These are phyloP conservation scores for Hypoxylon crocopeplum DNA, from an alignment of 495 filamentous ascomycete species.

Conservation along the genomic window DNA sequence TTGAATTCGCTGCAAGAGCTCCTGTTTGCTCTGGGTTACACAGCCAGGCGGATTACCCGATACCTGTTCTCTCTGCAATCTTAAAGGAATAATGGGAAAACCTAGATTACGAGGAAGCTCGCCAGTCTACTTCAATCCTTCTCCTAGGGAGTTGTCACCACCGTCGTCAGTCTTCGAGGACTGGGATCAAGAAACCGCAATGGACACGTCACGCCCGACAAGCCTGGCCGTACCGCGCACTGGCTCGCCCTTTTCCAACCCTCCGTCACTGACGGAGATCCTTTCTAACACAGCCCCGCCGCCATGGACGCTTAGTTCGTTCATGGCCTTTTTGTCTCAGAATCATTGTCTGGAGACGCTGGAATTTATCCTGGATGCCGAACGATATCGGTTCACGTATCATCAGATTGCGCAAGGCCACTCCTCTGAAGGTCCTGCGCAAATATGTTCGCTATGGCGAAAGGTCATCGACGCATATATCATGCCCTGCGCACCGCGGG, in stretches of 20 bases:
- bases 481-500: constrained; percentile 76
- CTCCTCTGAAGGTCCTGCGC: constrained; percentile 63
- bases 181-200: constrained; percentile 52
- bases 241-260: constrained; percentile 60
- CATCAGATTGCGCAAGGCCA: constrained; percentile 33
- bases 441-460: constrained; percentile 75
- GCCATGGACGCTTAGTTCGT: constrained; percentile 91
- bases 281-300: constrained; percentile 84
- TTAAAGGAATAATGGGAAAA: constrained; percentile 52
- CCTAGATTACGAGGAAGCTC: constrained; percentile 52
- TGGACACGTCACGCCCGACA: constrained; percentile 53
- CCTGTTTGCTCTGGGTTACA: constrained; percentile 36
- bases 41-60: constrained; percentile 35
- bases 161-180: constrained; percentile 50
- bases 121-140: constrained; percentile 47
- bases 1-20: constrained; percentile 34
- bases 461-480: constrained; percentile 78
- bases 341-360: constrained; percentile 97
- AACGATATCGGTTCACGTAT: constrained; percentile 84
- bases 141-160: constrained; percentile 47
- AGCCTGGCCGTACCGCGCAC: constrained; percentile 52
- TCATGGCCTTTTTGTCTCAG: constrained; percentile 96
- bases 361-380: constrained; percentile 96
- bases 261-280: constrained; percentile 86
- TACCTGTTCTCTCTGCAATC: constrained; percentile 16